A percentile compares a stretch with the other conserved stretches of the same genome.
These are phyloP conservation scores for Boletus reticuloceps DNA, from an alignment of 768 basidiomycete genomes.

Conservation along the genomic window DNA sequence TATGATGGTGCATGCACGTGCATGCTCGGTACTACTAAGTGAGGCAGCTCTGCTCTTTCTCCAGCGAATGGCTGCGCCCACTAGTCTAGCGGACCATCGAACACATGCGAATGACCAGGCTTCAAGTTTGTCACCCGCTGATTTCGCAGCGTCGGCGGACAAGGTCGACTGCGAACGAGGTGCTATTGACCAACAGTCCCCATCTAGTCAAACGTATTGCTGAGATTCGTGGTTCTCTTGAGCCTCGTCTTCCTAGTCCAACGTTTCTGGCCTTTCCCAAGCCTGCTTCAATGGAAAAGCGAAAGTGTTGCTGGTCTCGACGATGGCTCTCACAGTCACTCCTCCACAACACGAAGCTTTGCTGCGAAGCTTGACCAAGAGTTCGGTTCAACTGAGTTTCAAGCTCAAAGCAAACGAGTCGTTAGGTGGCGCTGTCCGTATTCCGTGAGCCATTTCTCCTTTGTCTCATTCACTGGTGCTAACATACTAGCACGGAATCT, in stretches of 20 bases:
- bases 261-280: constrained; percentile 2
- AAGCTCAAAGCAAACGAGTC: constrained; percentile 30
- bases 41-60: too few species aligned
- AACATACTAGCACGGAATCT: constrained; percentile 46
- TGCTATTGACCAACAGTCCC: not conserved
- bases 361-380: constrained; percentile 20
- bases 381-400: constrained; percentile 24
- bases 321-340: constrained; percentile 7
- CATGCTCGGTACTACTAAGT: too few species aligned
- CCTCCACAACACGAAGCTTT: constrained; percentile 16
- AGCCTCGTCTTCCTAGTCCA: constrained; percentile 1
- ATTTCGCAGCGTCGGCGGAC: not conserved
- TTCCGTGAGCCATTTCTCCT: constrained; percentile 23
- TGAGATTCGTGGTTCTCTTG: constrained; percentile 9
- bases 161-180: constrained; percentile 16
- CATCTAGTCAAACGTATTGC: not conserved
- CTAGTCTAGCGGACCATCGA: not conserved
- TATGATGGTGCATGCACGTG: too few species aligned
- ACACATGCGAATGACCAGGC: not conserved
- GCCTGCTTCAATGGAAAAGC: not conserved
- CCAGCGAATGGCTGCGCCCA: not conserved
- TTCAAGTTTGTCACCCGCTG: not conserved
- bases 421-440: constrained; percentile 35
- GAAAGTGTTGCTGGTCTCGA: not conserved
- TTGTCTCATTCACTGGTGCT: not conserved